Evolutionary conservation across 768 basidiomycete species (phyloP), one percentile per base, ranked within the genome.

Genomic region (Trametes punicea): DNA sequence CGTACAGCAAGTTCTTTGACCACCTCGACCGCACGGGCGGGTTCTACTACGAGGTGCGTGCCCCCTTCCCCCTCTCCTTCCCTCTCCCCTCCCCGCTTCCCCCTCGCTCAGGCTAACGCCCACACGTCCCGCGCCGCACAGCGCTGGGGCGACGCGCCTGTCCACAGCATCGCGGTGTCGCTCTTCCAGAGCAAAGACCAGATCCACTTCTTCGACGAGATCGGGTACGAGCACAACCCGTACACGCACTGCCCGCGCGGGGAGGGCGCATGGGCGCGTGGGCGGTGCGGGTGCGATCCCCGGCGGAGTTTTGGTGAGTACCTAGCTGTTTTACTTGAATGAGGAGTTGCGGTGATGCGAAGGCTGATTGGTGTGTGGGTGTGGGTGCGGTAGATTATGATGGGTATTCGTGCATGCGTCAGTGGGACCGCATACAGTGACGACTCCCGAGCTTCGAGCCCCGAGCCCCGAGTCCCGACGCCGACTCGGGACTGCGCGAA

Each of bases 11-110:
- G 44, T 95, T 88, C 73, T 96, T 96, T 63, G 82, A 90, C 27
- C 80, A 82, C 67, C 78, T 97, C 31, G 94, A 96, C 62, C 71
- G 78, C 1, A 80, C 82, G 47, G 93, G 93, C 30, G 93, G 93
- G 7, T 93, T 95, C 72, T 94, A 94, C 73, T 93, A 93, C 65
- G 92, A 93, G 83, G 88, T 87, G n/a, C 34, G 63, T 51, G 13
- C 2, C n/a, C 29, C 9, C 15, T 15, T 34, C 21, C 47, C 36
- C 0, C 25, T 30, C 27, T 7, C 20, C 4, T 2, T 38, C 13
- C 41, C 29, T 33, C 46, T 30, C n/a, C 9, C 23, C 2, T 42
- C 23, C n/a, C n/a, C n/a, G n/a, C n/a, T n/a, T n/a, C n/a, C n/a
- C n/a, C n/a, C n/a, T n/a, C n/a, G n/a, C n/a, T n/a, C n/a, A n/a